Percentiles rank a stretch among this genome's conserved stretches.
phyloP scores from a whole-genome alignment of 768 basidiomycete species.

The Agrocybe praecox region DNA sequence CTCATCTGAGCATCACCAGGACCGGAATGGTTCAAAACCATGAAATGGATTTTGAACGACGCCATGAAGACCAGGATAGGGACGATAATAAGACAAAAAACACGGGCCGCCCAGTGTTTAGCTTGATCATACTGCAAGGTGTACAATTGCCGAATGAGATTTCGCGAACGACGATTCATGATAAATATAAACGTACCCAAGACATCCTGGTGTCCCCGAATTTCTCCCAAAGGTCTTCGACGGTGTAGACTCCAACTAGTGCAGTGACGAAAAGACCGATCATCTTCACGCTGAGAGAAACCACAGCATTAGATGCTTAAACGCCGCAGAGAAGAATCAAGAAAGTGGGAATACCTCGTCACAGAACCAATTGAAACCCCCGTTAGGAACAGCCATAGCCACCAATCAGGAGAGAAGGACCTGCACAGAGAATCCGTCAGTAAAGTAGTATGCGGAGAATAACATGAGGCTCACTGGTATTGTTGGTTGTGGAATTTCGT shows the following conservation, averaged over 20 bases:
- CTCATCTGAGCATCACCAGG: constrained; percentile 99
- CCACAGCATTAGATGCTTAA: not conserved
- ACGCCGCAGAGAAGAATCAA: constrained; percentile 3
- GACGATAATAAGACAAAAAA: constrained; percentile 83
- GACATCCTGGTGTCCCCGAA: constrained; percentile 95
- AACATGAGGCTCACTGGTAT: constrained; percentile 65
- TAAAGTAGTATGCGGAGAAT: not conserved
- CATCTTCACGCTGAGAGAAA: constrained; percentile 79
- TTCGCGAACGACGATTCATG: no score
- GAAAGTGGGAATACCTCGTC: constrained; percentile 59
- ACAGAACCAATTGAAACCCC: constrained; percentile 96
- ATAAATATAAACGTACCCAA: constrained; percentile 52
- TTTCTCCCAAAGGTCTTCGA: constrained; percentile 98
- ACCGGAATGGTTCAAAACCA: constrained; percentile 91
- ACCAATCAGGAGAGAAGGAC: constrained; percentile 96
- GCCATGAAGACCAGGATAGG: constrained; percentile 93
- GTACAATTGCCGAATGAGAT: not conserved
- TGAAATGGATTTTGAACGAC: constrained; percentile 95
- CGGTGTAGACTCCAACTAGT: constrained; percentile 92
- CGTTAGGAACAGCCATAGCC: constrained; percentile 92
- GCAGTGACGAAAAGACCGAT: constrained; percentile 95
- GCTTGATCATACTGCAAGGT: constrained; percentile 74
- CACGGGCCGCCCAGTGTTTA: constrained; percentile 88
- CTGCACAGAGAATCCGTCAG: constrained; percentile 39
- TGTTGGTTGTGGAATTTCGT: constrained; percentile 98